Conservation (phyloP, 805 yeast genomes). For the Yarrowia alimentaria region DNA sequence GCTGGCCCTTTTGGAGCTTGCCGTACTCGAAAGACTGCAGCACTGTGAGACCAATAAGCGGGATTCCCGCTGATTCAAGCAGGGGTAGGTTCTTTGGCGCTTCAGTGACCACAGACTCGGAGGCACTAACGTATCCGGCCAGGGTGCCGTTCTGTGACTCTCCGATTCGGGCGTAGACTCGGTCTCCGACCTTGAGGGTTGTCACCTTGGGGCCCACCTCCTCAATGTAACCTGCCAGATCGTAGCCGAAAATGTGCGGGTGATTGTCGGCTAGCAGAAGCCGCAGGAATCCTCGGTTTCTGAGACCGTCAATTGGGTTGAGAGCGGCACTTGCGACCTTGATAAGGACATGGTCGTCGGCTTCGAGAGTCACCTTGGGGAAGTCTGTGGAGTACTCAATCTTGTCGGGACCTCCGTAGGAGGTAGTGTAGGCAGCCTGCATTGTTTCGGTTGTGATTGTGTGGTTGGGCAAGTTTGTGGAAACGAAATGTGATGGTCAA, state of each 20-base stretch:
- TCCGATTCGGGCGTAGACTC: constrained; percentile 29
- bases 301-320: constrained; percentile 35
- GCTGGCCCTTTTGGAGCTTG: constrained; percentile 29
- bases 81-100: constrained; percentile 33
- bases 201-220: constrained; percentile 33
- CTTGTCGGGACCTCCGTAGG: constrained; percentile 18
- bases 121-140: constrained; percentile 31
- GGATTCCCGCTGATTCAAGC: constrained; percentile 32
- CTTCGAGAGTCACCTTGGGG: constrained; percentile 6
- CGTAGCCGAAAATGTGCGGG: constrained; percentile 32
- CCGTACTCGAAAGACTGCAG: constrained; percentile 27
- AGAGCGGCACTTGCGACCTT: constrained; percentile 33
- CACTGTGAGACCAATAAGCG: constrained; percentile 31
- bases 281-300: constrained; percentile 29
- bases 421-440: constrained; percentile 16
- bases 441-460: background rate
- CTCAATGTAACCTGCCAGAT: constrained; percentile 35
- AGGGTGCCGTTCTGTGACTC: constrained; percentile 29
- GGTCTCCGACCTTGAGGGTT: constrained; percentile 33
- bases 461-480: background rate
- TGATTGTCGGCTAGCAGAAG: constrained; percentile 38
- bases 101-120: constrained; percentile 15
- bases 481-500: no score
- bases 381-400: background rate
- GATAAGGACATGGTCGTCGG: constrained; percentile 30